These are phyloP conservation scores for Craspedostauros australis DNA, from an alignment of 108 stramenopile genomes.

Conservation along the genomic window DNA sequence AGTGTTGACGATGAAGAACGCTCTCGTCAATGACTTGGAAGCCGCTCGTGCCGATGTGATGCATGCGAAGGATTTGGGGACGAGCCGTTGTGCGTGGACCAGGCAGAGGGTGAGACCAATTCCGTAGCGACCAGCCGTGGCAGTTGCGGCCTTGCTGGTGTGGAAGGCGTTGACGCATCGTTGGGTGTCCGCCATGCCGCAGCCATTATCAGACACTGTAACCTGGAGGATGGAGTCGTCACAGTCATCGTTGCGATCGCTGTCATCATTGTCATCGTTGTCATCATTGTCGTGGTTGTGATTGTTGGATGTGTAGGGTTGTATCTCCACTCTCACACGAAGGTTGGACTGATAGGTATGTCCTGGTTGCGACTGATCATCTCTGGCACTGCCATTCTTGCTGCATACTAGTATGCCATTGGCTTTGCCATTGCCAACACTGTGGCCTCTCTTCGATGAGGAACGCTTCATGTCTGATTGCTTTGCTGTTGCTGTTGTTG, in stretches of 20 bases:
- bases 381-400: too few relatives aligned
- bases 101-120: conserved; percentile 70
- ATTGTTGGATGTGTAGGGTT: conserved; percentile 4
- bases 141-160: conserved; percentile 46
- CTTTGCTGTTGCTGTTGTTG: too few relatives aligned
- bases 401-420: too few relatives aligned
- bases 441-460: too few relatives aligned
- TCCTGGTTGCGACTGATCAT: too few relatives aligned
- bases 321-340: conserved; percentile 37
- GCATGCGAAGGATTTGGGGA: conserved; percentile 53
- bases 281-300: conserved; percentile 4
- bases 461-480: too few relatives aligned
- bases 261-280: conserved; percentile 6
- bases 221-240: conserved; percentile 41
- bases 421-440: too few relatives aligned
- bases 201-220: conserved; percentile 74
- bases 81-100: conserved; percentile 78
- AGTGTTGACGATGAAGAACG: conserved; percentile 59
- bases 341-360: too few relatives aligned
- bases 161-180: conserved; percentile 72
- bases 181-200: conserved; percentile 77
- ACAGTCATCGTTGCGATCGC: conserved; percentile 2
- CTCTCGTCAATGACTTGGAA: conserved; percentile 24
- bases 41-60: conserved; percentile 56
- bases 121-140: conserved; percentile 56